Conservation (phyloP, 805 yeast species). For the Ogataea neopini region DNA sequence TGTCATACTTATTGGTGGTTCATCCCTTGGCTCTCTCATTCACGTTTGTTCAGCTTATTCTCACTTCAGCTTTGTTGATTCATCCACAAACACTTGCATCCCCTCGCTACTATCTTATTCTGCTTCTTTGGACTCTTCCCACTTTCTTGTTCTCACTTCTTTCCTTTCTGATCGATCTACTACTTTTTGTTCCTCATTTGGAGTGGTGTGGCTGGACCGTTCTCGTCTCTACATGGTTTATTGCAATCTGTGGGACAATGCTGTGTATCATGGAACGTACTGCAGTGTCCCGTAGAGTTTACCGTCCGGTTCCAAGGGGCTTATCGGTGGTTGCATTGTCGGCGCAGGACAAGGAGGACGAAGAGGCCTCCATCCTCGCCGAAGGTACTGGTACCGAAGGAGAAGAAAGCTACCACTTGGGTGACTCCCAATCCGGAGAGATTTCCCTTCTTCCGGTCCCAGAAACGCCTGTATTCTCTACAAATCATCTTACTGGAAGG, state of each 20-base stretch:
- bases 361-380: not conserved
- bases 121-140: constrained; percentile 62
- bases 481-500: not conserved
- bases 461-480: not conserved
- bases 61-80: constrained; percentile 40
- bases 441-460: not conserved
- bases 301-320: not conserved
- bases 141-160: constrained; percentile 69
- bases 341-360: constrained; percentile 6
- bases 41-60: constrained; percentile 46
- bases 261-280: constrained; percentile 75
- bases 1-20: constrained; percentile 62
- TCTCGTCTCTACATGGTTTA: constrained; percentile 63
- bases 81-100: constrained; percentile 35
- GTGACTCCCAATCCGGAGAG: not conserved
- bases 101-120: constrained; percentile 46
- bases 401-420: no score
- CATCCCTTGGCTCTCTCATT: constrained; percentile 66
- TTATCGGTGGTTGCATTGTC: constrained; percentile 2
- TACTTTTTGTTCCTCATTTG: constrained; percentile 73
- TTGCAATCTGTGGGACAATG: constrained; percentile 63
- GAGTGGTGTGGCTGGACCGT: constrained; percentile 87
- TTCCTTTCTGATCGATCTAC: constrained; percentile 78
- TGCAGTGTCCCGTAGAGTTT: constrained; percentile 46
- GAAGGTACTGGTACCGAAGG: constrained; percentile 8